Base-by-base conservation (phyloP, 75 land plant genomes). In the Picea glauca region DNA sequence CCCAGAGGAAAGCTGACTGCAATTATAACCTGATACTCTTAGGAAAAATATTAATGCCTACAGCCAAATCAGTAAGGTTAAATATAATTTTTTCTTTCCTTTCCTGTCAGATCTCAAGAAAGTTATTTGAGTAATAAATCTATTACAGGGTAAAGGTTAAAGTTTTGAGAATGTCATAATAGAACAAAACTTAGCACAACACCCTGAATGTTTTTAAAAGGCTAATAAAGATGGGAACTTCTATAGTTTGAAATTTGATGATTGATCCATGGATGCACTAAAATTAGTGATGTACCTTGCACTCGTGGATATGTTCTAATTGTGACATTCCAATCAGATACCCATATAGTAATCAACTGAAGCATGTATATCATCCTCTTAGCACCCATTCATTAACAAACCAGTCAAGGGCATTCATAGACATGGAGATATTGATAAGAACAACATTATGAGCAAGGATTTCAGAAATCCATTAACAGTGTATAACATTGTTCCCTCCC, bases 1-100 rank as follows among this genome's bases (percentile, higher is more conserved):
- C 99, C 99, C 99, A 96, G 3, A 96, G 88, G 82, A 96, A 96
- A 62, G 99, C 94, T 78, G 99, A 96, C 99, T 96, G 96, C 88
- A 77, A 79, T 79, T 54, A 81, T 43, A 77, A 57, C 35, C 30
- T 30, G 12, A 21, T 54, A 75, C 32, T 30, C 61, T 58, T 75
- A 75, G 58, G 35, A 75, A 58, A 20, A 75, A 75, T 70, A 70
- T 40, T 12, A 70, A 40, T 43, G 74, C 74, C 56, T 70, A 70
- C 20, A 70, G n/a, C 74, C 13, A 20, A 70, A 40, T 70, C 50
- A 70, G 20, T 70, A 20, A 70, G 46, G 70, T 66, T 33, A 8
- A 70, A 40, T 40, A 43, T 70, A 40, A 12, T 43, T 40, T 70
- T 46, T 70, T 46, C 11, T 43, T 43, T 46, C 21, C 43, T 43